Base-by-base conservation (phyloP, 768 basidiomycete genomes). In the Pleurotus tuber-regium region DNA sequence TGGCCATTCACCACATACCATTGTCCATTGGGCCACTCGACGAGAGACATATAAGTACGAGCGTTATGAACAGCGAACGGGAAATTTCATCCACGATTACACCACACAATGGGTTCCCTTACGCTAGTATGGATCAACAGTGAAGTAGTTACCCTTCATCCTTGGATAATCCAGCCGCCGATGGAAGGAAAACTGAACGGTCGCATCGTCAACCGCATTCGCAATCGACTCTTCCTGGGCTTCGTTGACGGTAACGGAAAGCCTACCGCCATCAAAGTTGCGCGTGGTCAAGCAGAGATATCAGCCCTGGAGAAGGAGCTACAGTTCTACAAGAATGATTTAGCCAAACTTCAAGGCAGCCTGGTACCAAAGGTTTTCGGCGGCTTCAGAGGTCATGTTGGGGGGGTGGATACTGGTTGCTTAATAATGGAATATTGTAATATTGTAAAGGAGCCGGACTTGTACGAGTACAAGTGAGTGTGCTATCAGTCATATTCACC, bases 311-410 rank as follows among this genome's bases (percentile, higher is more conserved):
- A 60, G 12, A 57, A 60, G 12, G 76, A 78, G 52, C 63, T 64
- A 2, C 56, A 54, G 12, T 56, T 73, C 26, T 76, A 76, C 54
- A 50, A 59, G 44, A 58, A 61, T 8, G 59, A 67, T 18, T 62
- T 76, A 25, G 35, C 40, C 26, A 43, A 51, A 7, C 61, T 76
- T 4, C 75, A 77, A 50, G 74, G 74, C 4, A 57, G 19, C 7
- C 63, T 69, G 7, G 69, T 76, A 1, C 76, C 74, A 8, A 58
- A 46, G n/a, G 70, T 63, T 54, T 69, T 68, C 51, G 73, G 74
- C 1, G 63, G 69, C 23, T 77, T 59, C 54, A 57, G 58, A 21
- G 65, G 66, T 12, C 62, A 58, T n/a, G 52, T 62, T 1, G 26
- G 62, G 9, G 66, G 64, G 5, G 55, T 51, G 6, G 58, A 68